phyloP scores from a whole-genome alignment of 2,329 filamentous ascomycete genomes.

The Colletotrichum spinosum region DNA sequence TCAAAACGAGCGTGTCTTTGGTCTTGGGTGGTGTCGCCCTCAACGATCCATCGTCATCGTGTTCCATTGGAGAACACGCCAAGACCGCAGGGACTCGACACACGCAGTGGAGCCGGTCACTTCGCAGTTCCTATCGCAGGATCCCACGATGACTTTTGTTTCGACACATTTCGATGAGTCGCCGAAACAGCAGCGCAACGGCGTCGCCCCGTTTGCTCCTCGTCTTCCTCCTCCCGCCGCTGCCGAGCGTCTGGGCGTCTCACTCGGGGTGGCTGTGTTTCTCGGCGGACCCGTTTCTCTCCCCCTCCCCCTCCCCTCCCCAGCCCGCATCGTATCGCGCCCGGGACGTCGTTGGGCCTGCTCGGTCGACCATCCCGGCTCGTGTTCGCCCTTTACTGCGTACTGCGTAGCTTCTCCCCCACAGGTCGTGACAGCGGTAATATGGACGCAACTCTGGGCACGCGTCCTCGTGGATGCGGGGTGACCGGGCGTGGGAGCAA shows the following conservation, averaged over 20 bases:
- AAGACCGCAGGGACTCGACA: too few species aligned
- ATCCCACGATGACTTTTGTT: slow-evolving; percentile 22
- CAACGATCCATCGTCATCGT: background rate
- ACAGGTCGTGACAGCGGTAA: slow-evolving; percentile 18
- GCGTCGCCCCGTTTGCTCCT: background rate
- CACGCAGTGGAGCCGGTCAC: too few species aligned
- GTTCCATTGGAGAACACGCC: too few species aligned
- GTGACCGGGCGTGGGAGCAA: background rate
- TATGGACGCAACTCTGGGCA: slow-evolving; percentile 23
- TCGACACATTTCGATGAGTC: slow-evolving; percentile 25
- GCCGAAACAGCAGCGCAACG: slow-evolving; percentile 2
- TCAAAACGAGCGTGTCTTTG: background rate
- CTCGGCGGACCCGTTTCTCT: slow-evolving; percentile 32
- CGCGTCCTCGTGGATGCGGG: slow-evolving; percentile 20
- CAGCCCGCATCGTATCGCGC: slow-evolving; percentile 19
- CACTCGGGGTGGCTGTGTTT: slow-evolving; percentile 37
- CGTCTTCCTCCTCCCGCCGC: slow-evolving; percentile 7
- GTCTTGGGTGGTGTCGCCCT: background rate
- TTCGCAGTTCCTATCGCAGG: slow-evolving; percentile 14
- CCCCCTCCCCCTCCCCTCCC: background rate
- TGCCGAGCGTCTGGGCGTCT: slow-evolving; percentile 35
- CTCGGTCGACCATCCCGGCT: slow-evolving; percentile 19
- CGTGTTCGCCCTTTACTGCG: slow-evolving; percentile 24
- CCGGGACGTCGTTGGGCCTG: slow-evolving; percentile 17
- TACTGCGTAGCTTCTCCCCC: slow-evolving; percentile 10